These are phyloP conservation scores for Chlorella sorokiniana DNA, from an alignment of 139 green algal species.

Conservation along the genomic window DNA sequence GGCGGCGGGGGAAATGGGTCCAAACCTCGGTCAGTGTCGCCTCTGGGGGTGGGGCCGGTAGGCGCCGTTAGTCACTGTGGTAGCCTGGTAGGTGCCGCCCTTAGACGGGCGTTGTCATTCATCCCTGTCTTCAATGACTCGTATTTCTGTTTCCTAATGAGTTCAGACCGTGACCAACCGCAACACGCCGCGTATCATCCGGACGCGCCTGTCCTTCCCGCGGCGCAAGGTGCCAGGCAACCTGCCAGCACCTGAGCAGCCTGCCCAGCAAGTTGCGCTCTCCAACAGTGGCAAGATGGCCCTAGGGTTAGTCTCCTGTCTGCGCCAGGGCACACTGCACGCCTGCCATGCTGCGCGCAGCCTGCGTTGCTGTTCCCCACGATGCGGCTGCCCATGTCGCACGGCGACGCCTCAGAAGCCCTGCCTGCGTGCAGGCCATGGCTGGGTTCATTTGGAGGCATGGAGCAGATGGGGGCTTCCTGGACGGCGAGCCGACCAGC, in stretches of 20 bases:
- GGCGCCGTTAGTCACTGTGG: too few species aligned
- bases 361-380: too few species aligned
- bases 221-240: not conserved
- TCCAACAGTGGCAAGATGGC: not conserved
- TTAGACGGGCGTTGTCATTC: too few species aligned
- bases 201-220: slow-evolving; percentile 10
- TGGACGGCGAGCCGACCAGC: slow-evolving; percentile 1
- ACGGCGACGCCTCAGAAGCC: too few species aligned
- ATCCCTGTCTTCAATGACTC: too few species aligned
- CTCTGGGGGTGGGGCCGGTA: too few species aligned
- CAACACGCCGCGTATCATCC: slow-evolving; percentile 28
- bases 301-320: slow-evolving; percentile 14
- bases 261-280: not conserved
- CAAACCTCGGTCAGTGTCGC: not conserved
- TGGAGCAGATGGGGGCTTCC: not conserved
- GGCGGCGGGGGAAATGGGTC: too few species aligned
- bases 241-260: not conserved
- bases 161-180: slow-evolving; percentile 15
- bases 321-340: too few species aligned
- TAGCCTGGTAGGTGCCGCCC: too few species aligned
- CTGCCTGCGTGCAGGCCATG: slow-evolving; percentile 1
- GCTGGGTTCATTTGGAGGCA: slow-evolving; percentile 6
- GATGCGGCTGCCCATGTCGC: too few species aligned
- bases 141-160: not conserved
- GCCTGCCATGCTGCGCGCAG: not conserved